phyloP scores from a whole-genome alignment of 305 asterid species.

The Rubia occidens region DNA sequence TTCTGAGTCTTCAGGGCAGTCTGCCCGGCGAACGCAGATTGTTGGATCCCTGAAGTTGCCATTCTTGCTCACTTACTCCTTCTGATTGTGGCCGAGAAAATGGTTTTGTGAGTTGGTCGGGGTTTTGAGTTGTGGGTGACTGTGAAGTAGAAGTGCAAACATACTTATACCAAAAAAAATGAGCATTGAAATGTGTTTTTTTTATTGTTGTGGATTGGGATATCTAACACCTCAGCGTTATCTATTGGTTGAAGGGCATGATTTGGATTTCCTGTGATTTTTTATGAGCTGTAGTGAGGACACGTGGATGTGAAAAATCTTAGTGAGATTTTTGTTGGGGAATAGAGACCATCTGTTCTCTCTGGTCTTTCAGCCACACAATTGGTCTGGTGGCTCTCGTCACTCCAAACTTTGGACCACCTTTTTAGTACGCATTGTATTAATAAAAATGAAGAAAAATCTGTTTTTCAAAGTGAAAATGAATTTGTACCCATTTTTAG shows the following conservation, averaged over 20 bases:
- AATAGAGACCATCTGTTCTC: background rate
- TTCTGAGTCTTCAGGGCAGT: constrained; percentile 49
- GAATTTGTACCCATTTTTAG: no score
- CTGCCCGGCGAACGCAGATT: constrained; percentile 69
- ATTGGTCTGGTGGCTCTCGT: background rate
- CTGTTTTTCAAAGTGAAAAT: no score
- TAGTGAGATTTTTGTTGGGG: constrained; percentile 3
- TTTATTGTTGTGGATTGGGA: constrained; percentile 32
- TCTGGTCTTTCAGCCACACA: constrained; percentile 10
- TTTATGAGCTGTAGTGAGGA: constrained; percentile 33
- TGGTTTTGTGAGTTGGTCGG: background rate
- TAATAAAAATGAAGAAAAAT: no score
- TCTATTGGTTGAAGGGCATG: constrained; percentile 39
- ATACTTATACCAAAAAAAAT: constrained; percentile 13
- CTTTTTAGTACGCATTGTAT: background rate
- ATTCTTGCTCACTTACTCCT: constrained; percentile 16
- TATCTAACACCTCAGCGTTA: constrained; percentile 30
- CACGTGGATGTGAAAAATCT: constrained; percentile 42
- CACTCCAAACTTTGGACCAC: background rate
- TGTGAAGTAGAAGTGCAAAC: background rate
- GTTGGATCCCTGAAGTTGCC: constrained; percentile 77
- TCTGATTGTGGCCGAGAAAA: background rate
- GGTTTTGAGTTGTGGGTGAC: background rate
- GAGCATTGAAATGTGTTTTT: background rate
- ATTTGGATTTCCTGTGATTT: constrained; percentile 22